Percentiles rank a stretch among this genome's conserved stretches.
phyloP scores from a whole-genome alignment of 495 filamentous ascomycete genomes.

The Sordaria brevicollis region DNA sequence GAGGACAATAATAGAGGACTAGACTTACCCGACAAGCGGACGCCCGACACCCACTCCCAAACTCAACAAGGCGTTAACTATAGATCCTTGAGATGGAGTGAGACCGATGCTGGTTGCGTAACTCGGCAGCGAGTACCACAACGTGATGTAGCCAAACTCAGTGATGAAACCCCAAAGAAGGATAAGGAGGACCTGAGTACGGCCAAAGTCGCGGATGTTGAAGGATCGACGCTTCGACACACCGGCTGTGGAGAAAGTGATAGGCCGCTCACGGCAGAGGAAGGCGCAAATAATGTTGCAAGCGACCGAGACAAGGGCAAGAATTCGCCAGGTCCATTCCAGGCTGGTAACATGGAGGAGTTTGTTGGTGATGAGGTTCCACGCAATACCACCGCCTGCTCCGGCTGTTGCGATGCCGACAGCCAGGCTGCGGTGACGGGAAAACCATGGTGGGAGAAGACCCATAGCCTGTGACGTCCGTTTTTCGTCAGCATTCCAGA shows the following conservation, averaged over 20 bases:
- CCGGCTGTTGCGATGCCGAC: conserved; percentile 58
- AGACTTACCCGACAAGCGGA: conserved; percentile 48
- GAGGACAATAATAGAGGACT: not conserved
- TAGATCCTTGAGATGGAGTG: conserved; percentile 47
- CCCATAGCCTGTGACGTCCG: conserved; percentile 35
- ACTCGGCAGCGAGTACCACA: conserved; percentile 54
- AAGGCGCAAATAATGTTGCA: conserved; percentile 44
- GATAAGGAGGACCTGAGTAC: conserved; percentile 49
- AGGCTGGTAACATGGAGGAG: conserved; percentile 46
- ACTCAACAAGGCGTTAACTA: conserved; percentile 58
- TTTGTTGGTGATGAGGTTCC: conserved; percentile 35
- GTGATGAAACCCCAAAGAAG: conserved; percentile 55
- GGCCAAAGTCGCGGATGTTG: conserved; percentile 10
- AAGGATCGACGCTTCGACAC: conserved; percentile 25
- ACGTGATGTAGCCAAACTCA: conserved; percentile 57
- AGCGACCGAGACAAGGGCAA: conserved; percentile 40
- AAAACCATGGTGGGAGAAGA: conserved; percentile 65
- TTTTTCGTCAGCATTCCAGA: not conserved
- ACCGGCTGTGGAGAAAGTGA: conserved; percentile 42
- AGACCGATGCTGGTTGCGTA: conserved; percentile 53
- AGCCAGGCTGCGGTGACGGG: conserved; percentile 48
- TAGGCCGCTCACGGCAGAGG: conserved; percentile 40
- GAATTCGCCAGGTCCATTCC: conserved; percentile 49
- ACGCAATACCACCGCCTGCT: conserved; percentile 54
- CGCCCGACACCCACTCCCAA: conserved; percentile 53